Percentiles rank a stretch among this genome's conserved stretches.
Evolutionary conservation across 345 rosid genomes (phyloP).

Genomic region (Boechera retrofracta): DNA sequence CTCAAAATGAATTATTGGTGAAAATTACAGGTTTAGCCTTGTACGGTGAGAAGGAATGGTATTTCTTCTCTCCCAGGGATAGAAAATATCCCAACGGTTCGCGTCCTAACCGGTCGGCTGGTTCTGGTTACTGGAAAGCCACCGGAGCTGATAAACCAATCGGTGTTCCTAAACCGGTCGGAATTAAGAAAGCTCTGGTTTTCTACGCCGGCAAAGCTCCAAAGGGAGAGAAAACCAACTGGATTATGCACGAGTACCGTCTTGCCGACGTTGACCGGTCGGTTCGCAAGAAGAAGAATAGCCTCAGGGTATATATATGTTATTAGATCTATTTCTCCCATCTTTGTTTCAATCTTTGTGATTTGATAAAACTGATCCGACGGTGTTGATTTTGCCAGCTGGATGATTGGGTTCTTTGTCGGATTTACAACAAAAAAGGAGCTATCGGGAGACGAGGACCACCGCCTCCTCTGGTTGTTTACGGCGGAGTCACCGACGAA

Average conservation of each 20-base stretch:
- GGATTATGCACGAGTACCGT: constrained; percentile 99
- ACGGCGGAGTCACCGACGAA: constrained; percentile 34
- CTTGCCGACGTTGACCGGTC: constrained; percentile 94
- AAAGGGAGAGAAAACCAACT: constrained; percentile 86
- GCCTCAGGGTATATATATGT: constrained; percentile 62
- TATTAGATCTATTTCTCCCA: not conserved
- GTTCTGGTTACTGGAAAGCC: constrained; percentile 95
- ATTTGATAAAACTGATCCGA: not conserved
- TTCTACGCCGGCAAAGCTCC: constrained; percentile 97
- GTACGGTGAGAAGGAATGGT: constrained; percentile 98
- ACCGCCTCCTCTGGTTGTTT: constrained; percentile 17
- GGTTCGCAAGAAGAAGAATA: constrained; percentile 78
- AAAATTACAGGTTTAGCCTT: constrained; percentile 59
- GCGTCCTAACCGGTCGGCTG: constrained; percentile 92
- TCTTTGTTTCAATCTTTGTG: not conserved
- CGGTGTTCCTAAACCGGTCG: constrained; percentile 74
- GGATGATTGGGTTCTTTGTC: constrained; percentile 98
- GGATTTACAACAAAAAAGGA: constrained; percentile 96
- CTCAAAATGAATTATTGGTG: not conserved
- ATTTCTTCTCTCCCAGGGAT: constrained; percentile 86
- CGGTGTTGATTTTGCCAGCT: constrained; percentile 55
- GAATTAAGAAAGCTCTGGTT: constrained; percentile 94
- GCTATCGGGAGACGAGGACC: constrained; percentile 57
- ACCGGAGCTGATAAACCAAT: constrained; percentile 99
- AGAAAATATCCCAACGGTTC: constrained; percentile 96